These are phyloP conservation scores for Marasmius tenuissimus DNA, from an alignment of 1,284 basidiomycete species.

Conservation along the genomic window DNA sequence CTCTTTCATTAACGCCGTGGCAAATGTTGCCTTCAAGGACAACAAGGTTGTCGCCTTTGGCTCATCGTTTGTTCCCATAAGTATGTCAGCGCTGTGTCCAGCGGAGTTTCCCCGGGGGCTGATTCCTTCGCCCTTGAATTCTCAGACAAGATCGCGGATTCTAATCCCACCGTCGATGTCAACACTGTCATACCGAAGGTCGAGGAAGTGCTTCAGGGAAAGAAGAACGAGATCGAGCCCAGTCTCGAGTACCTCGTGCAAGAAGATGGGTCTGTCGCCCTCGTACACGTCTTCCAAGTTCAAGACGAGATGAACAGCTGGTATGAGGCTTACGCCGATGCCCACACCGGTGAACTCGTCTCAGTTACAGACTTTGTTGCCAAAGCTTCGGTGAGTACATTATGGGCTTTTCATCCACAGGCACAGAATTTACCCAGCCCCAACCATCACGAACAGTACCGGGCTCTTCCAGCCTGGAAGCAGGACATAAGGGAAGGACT, in stretches of 20 bases:
- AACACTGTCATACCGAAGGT: slow-evolving; percentile 27
- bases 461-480: slow-evolving; percentile 34
- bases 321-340: slow-evolving; percentile 65
- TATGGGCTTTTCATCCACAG: background rate
- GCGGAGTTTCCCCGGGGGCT: background rate
- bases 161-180: slow-evolving; percentile 29
- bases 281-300: slow-evolving; percentile 52
- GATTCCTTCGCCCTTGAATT: background rate
- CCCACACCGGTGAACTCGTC: slow-evolving; percentile 51
- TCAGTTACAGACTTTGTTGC: slow-evolving; percentile 57
- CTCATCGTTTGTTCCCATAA: slow-evolving; percentile 48
- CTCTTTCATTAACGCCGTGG: slow-evolving; percentile 47
- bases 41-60: slow-evolving; percentile 46
- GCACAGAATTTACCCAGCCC: background rate
- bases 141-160: slow-evolving; percentile 30
- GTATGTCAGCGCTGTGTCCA: slow-evolving; percentile 27
- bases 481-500: slow-evolving; percentile 31
- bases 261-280: slow-evolving; percentile 45
- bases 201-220: slow-evolving; percentile 30
- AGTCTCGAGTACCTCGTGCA: slow-evolving; percentile 39
- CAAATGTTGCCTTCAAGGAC: slow-evolving; percentile 43
- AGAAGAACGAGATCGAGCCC: slow-evolving; percentile 30
- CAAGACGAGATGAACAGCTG: slow-evolving; percentile 51
- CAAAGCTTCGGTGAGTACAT: slow-evolving; percentile 38
- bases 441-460: slow-evolving; percentile 23